Evolutionary conservation across 768 basidiomycete genomes (phyloP).

Genomic region (Lactarius akahatsu): DNA sequence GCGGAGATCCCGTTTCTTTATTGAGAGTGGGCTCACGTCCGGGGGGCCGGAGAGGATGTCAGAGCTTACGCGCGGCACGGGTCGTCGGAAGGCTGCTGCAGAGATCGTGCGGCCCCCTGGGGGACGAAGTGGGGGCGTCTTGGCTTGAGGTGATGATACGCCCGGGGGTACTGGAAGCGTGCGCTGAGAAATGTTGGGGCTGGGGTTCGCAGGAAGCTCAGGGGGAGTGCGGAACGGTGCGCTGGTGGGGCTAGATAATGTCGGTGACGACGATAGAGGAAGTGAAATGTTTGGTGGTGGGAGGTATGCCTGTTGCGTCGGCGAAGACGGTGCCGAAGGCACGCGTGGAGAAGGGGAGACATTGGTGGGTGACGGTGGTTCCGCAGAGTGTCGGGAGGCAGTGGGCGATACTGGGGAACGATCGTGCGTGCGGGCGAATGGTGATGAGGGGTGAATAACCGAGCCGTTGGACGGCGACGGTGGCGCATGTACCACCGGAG

Average conservation of each 20-base stretch:
- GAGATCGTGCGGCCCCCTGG: slow-evolving; percentile 57
- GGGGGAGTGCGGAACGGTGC: slow-evolving; percentile 46
- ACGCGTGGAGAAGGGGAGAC: not conserved
- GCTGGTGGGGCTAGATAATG: slow-evolving; percentile 30
- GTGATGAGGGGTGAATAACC: slow-evolving; percentile 32
- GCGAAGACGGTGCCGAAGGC: slow-evolving; percentile 12
- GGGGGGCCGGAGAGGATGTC: slow-evolving; percentile 26
- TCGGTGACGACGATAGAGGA: slow-evolving; percentile 25
- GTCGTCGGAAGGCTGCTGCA: slow-evolving; percentile 71
- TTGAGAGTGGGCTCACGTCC: slow-evolving; percentile 48
- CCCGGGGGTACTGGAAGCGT: slow-evolving; percentile 26
- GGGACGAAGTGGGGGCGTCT: slow-evolving; percentile 39
- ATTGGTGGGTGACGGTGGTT: not conserved
- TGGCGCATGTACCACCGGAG: slow-evolving; percentile 18
- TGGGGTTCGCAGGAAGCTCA: slow-evolving; percentile 43
- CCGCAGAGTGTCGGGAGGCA: slow-evolving; percentile 5
- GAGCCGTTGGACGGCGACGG: slow-evolving; percentile 32
- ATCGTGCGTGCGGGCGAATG: slow-evolving; percentile 14
- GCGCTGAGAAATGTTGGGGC: slow-evolving; percentile 27
- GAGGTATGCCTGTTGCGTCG: slow-evolving; percentile 13
- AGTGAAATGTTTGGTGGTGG: slow-evolving; percentile 17
- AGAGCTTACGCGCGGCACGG: slow-evolving; percentile 39
- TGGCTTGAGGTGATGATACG: slow-evolving; percentile 31
- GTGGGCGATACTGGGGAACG: slow-evolving; percentile 19
- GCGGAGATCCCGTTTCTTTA: slow-evolving; percentile 51